Base-by-base conservation (phyloP, 768 basidiomycete genomes). In the Termitomyces sp. region DNA sequence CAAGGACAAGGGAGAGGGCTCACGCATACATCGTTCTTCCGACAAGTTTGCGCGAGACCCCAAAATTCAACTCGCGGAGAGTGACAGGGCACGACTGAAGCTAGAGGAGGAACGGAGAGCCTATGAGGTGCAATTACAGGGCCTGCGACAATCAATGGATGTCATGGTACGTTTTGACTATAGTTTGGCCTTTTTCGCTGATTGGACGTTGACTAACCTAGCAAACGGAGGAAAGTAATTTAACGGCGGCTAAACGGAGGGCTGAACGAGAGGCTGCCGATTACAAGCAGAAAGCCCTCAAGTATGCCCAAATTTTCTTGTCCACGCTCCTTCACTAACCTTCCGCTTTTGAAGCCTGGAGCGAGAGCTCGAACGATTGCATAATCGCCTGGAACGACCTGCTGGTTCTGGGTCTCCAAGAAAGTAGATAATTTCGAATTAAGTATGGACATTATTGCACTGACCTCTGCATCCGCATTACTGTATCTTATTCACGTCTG, bases 251-350 rank as follows among this genome's bases (percentile, higher is more conserved):
- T 22, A 90, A 90, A 68, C 83, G 89, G 31, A 79, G 88, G 40
- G 86, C 86, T 35, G 90, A 91, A 62, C 78, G 88, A 36, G 89
- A 92, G 60, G 86, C 85, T 29, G 81, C 72, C 5, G 89, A 92
- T 59, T 83, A 81, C 62, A 88, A 83, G 67, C 86, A 89, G 67
- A 81, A 81, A 56, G 77, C 83, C 39, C 73, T 90, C 15, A 82
- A 77, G 89, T 90, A 62, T 48, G 85, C 22, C 29, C 5, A 18
- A 52, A 6, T 48, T 13, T 15, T 29, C 47, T 51, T 31, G 23
- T 39, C 35, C 42, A 29, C 23, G 27, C 47, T 41, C 45, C 62
- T 48, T 36, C 55, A 33, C 18, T 44, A 41, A n/a, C 42, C 6
- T 43, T 44, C 16, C 41, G 29, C 50, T 33, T 44, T 36, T 6